Evolutionary conservation across 305 asterid species (phyloP), one percentile per base, ranked within the genome.

Genomic region (Fraxinus baroniana): DNA sequence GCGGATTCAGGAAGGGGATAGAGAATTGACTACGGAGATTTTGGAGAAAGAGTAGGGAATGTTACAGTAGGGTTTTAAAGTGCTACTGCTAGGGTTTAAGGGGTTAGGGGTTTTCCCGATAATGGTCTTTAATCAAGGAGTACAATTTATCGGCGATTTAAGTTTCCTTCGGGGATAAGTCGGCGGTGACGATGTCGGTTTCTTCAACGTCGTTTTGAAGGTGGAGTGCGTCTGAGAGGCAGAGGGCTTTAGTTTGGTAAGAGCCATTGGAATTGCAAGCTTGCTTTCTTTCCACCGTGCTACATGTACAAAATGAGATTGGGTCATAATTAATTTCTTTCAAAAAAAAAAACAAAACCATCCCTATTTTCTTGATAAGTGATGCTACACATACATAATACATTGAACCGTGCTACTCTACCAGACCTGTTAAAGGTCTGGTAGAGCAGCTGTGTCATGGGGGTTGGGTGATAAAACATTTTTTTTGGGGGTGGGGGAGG

Each of bases 1-100:
- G 4, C 84, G 80, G 73, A 88, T 70, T 84, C 91, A 79, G 75
- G 86, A 5, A 7, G 92, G 77, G 7, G 92, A 85, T 0, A 89
- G 71, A 26, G 94, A 81, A 3, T 84, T 71, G 4, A 52, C 74
- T 66, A 86, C 13, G 85, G 88, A 82, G 78, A 92, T 36, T 66
- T 83, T 86, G 17, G 94, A 87, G 81, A 95, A 92, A 93, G 94
- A 17, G 93, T 80, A n/a, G 93, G 90, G 84, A 92, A 77, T 22
- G 89, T 64, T 66, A 89, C 74, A 57, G 78, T 41, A 79, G 97
- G 90, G 92, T 26, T 81, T 93, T 87, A 89, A 13, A 79, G 94
- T 60, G 39, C 57, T 57, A 78, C 15, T 57, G 55, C 5, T 12
- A 49, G 72, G 86, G 82, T 84, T 86, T 77, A 80, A 30, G 84